These are phyloP conservation scores for Amauroascus niger DNA, from an alignment of 2,329 filamentous ascomycete species.

Conservation along the genomic window DNA sequence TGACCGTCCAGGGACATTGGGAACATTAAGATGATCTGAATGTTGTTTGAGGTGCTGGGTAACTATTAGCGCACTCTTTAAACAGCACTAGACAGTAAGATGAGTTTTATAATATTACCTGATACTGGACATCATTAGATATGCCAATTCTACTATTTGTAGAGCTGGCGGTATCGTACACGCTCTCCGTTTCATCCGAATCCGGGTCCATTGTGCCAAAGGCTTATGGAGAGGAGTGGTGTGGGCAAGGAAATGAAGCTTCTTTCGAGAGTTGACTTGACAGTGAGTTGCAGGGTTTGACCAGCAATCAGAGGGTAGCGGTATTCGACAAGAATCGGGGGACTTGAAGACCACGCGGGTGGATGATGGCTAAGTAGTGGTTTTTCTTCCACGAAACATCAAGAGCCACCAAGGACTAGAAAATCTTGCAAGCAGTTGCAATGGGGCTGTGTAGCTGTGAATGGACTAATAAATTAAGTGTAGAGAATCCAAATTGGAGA, in stretches of 20 bases:
- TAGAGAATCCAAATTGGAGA: no score
- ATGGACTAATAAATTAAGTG: no score
- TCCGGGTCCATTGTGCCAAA: background rate
- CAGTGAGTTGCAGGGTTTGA: background rate
- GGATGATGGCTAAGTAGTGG: background rate
- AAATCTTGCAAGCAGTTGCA: background rate
- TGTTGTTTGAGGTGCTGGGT: background rate
- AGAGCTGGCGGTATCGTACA: slow-evolving; percentile 11
- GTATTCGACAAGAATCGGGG: no score
- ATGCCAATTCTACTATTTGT: slow-evolving; percentile 6
- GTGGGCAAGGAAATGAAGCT: background rate
- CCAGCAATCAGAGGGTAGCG: background rate
- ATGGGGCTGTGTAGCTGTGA: background rate
- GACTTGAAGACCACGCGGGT: background rate
- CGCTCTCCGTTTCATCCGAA: slow-evolving; percentile 7
- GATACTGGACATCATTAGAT: background rate
- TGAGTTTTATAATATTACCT: slow-evolving; percentile 1
- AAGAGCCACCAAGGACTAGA: background rate
- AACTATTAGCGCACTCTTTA: background rate
- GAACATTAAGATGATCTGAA: background rate
- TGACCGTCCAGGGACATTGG: slow-evolving; percentile 7
- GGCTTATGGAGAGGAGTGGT: background rate
- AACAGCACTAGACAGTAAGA: background rate
- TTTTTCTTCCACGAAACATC: background rate
- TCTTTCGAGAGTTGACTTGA: no score